Evolutionary conservation across 2,329 filamentous ascomycete genomes (phyloP), one percentile per base, ranked within the genome.

Genomic region (Orbilia ellipsospora): DNA sequence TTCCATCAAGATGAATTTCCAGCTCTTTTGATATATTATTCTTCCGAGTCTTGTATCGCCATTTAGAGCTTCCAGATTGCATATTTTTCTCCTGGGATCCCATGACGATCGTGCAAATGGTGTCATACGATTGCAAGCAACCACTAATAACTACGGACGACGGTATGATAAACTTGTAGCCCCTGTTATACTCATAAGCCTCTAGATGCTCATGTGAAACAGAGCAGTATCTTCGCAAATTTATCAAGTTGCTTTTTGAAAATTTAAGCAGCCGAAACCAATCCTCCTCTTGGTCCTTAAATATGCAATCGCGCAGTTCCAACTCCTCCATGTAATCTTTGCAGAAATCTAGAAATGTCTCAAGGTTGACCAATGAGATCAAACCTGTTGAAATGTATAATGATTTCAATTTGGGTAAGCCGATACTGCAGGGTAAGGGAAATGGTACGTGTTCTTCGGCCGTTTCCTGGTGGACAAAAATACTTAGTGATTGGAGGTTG

Each of bases 321-420:
- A 54, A 54, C 10, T 10, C 23, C 10, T 54, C 18, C 2, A 54
- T 2, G 3, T 1, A 15, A 10, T 18, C 2, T 28, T 28, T 54
- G 10, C 51, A 54, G n/a, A 10, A 5, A 28, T 28, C 16, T 10
- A 54, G 23, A n/a, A 54, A 54, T 18, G 13, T 51, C 45, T 2
- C 18, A 8, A 51, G 3, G 7, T 51, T 51, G 13, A 8, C 45
- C 13, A 51, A 51, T 2, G 16, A 51, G 2, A 51, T n/a, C 7
- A 51, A 12, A 2, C 13, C 2, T 8, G 2, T n/a, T 16, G 45
- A n/a, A 2, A 51, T 8, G 18, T 2, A 2, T 2, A 51, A 18
- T n/a, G 45, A 51, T 51, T n/a, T 51, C 16, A 51, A 51, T 8
- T 51, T 51, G 16, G 45, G 13, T 51, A 51, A 51, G 45, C 45